A percentile compares a stretch with the other conserved stretches of the same genome.
Evolutionary conservation across 83 land plant species (phyloP).

Genomic region (Larix sibirica): DNA sequence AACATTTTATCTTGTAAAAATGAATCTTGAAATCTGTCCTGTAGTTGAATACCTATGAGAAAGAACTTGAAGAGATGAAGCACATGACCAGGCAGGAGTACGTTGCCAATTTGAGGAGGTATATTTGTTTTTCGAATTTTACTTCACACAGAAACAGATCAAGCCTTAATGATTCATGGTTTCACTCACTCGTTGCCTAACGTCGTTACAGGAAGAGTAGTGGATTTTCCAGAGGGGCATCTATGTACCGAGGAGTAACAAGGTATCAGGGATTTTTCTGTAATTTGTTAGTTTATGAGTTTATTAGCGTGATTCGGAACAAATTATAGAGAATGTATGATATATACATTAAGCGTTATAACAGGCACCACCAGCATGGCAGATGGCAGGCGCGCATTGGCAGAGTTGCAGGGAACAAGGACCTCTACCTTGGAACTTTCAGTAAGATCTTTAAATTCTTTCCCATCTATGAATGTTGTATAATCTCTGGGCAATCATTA

Average conservation of each 20-base stretch:
- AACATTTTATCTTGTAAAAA: too few relatives aligned
- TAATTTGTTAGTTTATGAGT: background rate
- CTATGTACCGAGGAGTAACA: slow-evolving; percentile 85
- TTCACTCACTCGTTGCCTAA: background rate
- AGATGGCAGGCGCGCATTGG: slow-evolving; percentile 76
- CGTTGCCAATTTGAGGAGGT: slow-evolving; percentile 92
- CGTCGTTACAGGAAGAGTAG: slow-evolving; percentile 68
- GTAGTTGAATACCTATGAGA: slow-evolving; percentile 75
- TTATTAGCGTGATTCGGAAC: background rate
- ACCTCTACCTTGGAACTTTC: slow-evolving; percentile 66
- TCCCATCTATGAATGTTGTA: too few relatives aligned
- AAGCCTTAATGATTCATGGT: background rate
- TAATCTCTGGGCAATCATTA: too few relatives aligned
- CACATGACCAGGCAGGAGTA: slow-evolving; percentile 88
- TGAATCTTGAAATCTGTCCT: too few relatives aligned
- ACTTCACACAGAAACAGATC: background rate
- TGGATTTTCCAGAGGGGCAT: slow-evolving; percentile 91
- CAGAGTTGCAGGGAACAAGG: slow-evolving; percentile 72
- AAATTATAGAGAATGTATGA: background rate
- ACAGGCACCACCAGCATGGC: slow-evolving; percentile 68
- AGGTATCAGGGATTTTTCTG: slow-evolving; percentile 35
- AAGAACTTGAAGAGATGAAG: slow-evolving; percentile 91
- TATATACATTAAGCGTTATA: background rate
- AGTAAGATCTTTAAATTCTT: slow-evolving; percentile 33
- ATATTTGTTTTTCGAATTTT: background rate